A percentile compares a stretch with the other conserved stretches of the same genome.
phyloP scores from a whole-genome alignment of 768 basidiomycete species.

The Cyathus striatus region DNA sequence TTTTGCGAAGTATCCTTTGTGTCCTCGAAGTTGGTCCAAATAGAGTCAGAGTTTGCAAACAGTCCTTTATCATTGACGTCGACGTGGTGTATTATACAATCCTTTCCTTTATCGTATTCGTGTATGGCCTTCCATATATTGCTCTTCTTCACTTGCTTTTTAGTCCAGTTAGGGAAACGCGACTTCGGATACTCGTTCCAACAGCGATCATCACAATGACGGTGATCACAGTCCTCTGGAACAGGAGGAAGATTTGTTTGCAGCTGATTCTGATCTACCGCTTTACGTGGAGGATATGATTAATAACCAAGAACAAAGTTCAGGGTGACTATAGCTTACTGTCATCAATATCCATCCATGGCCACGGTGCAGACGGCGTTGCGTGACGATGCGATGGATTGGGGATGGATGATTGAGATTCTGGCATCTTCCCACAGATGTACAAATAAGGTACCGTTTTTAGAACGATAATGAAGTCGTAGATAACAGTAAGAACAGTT shows the following conservation, averaged over 20 bases:
- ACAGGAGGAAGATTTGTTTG: constrained; percentile 24
- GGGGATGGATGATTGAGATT: no score
- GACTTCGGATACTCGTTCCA: constrained; percentile 40
- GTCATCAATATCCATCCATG: no score
- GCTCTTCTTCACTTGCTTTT: constrained; percentile 34
- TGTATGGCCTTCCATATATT: constrained; percentile 30
- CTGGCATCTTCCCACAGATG: no score
- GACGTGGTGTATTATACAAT: constrained; percentile 30
- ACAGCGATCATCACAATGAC: constrained; percentile 25
- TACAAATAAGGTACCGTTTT: no score
- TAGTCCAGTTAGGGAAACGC: constrained; percentile 54
- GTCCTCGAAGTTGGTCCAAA: constrained; percentile 7
- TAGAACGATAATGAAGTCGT: no score
- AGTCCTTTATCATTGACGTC: constrained; percentile 33
- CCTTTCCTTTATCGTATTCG: constrained; percentile 18
- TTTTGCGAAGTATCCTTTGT: no score
- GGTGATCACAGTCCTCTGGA: constrained; percentile 30
- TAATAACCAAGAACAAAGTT: no score
- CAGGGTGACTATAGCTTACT: no score
- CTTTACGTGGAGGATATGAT: constrained; percentile 15
- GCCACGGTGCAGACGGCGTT: no score
- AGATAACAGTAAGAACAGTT: no score
- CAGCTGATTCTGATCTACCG: constrained; percentile 28
- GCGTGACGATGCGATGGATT: no score
- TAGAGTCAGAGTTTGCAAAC: constrained; percentile 24